phyloP scores from a whole-genome alignment of 495 filamentous ascomycete genomes.

The Podospora bellae-mahoneyi region DNA sequence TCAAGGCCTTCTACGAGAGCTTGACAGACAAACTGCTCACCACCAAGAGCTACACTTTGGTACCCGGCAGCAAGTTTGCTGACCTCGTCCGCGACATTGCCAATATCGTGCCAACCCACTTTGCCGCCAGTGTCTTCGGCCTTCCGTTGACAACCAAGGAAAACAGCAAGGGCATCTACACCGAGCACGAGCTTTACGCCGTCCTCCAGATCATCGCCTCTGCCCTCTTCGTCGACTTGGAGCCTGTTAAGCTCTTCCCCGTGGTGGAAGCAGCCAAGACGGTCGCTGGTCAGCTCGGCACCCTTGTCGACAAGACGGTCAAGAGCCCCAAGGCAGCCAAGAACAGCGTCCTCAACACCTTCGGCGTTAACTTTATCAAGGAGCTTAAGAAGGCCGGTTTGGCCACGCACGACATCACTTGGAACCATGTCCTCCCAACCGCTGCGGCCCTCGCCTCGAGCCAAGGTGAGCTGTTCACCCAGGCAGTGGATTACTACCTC shows the following conservation, averaged over 20 bases:
- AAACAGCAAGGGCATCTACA: slow-evolving; percentile 67
- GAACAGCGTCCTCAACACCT: slow-evolving; percentile 58
- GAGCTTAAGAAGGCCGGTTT: slow-evolving; percentile 63
- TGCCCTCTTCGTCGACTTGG: slow-evolving; percentile 47
- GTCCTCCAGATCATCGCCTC: slow-evolving; percentile 66
- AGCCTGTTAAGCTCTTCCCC: slow-evolving; percentile 52
- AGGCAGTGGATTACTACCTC: slow-evolving; percentile 77
- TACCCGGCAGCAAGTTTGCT: slow-evolving; percentile 58
- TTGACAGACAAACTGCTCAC: slow-evolving; percentile 62
- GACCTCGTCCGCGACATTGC: slow-evolving; percentile 75
- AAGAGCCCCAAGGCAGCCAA: slow-evolving; percentile 56
- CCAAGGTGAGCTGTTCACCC: slow-evolving; percentile 69
- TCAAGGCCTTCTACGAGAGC: slow-evolving; percentile 63
- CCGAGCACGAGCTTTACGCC: slow-evolving; percentile 74
- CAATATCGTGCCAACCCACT: slow-evolving; percentile 68
- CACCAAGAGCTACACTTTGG: slow-evolving; percentile 57
- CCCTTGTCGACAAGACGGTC: slow-evolving; percentile 47
- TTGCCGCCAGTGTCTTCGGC: slow-evolving; percentile 67
- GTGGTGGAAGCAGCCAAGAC: slow-evolving; percentile 60
- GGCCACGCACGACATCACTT: slow-evolving; percentile 65
- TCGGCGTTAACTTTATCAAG: slow-evolving; percentile 68
- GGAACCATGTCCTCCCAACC: slow-evolving; percentile 61
- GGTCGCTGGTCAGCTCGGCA: slow-evolving; percentile 52
- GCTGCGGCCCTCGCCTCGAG: slow-evolving; percentile 55
- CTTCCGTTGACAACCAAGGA: slow-evolving; percentile 70